Conservation (phyloP, 1,284 basidiomycete species). For the Cutaneotrichosporon mucoides region DNA sequence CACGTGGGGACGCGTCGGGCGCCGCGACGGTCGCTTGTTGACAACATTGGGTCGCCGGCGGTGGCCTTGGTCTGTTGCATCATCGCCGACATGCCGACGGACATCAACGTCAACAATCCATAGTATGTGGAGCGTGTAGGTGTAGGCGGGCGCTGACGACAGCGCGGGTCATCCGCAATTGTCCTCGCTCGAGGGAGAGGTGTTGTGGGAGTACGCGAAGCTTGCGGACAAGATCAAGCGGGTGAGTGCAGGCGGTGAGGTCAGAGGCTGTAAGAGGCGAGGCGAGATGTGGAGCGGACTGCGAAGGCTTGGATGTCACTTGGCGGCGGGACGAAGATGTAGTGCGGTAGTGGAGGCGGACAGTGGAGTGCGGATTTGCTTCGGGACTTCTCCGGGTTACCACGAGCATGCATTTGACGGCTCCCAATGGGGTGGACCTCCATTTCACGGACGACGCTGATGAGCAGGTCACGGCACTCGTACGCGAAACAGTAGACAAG, state of each 20-base stretch:
- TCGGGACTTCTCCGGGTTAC: too few species aligned
- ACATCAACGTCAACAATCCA: constrained; percentile 8
- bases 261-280: too few species aligned
- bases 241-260: constrained; percentile 50
- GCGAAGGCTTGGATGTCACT: too few species aligned
- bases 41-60: not conserved
- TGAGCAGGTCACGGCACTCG: constrained; percentile 46
- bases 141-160: not conserved
- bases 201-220: constrained; percentile 75
- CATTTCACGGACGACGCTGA: not conserved
- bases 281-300: too few species aligned
- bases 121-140: constrained; percentile 3
- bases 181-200: constrained; percentile 60
- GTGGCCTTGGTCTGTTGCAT: not conserved
- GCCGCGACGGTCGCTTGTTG: not conserved
- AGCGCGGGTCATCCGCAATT: constrained; percentile 57
- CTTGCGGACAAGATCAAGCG: constrained; percentile 64
- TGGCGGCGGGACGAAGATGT: too few species aligned
- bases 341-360: too few species aligned
- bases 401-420: too few species aligned
- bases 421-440: too few species aligned
- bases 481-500: constrained; percentile 53
- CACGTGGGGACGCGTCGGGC: too few species aligned
- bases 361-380: too few species aligned
- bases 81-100: not conserved